Percentiles rank a stretch among this genome's conserved stretches.
Evolutionary conservation across 108 stramenopile species (phyloP).

Genomic region (Tribonema minus): DNA sequence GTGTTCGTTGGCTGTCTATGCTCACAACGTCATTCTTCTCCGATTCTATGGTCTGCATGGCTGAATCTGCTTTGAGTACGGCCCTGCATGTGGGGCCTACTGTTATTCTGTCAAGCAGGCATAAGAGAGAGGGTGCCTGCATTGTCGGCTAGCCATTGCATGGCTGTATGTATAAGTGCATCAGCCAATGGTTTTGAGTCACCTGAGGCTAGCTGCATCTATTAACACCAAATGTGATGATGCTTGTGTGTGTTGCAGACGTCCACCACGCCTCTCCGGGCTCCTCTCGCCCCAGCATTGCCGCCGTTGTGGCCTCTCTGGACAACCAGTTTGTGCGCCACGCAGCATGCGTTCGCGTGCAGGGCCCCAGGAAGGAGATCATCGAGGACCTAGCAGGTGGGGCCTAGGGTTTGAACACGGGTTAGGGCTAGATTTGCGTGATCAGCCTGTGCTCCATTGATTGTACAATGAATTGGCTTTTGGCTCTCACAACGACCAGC

Average conservation of each 20-base stretch:
- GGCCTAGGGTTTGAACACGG: too few relatives aligned
- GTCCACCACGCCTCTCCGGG: not conserved
- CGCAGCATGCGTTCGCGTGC: constrained; percentile 28
- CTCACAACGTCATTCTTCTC: too few relatives aligned
- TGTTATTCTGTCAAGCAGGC: too few relatives aligned
- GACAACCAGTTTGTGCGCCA: constrained; percentile 25
- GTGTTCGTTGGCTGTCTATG: too few relatives aligned
- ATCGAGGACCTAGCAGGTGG: constrained; percentile 30
- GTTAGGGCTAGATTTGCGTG: too few relatives aligned
- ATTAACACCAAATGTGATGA: not conserved
- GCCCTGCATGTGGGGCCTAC: too few relatives aligned
- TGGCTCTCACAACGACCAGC: too few relatives aligned
- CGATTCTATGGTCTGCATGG: too few relatives aligned
- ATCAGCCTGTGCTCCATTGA: too few relatives aligned
- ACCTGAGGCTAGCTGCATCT: not conserved
- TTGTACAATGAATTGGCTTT: too few relatives aligned
- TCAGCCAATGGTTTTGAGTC: not conserved
- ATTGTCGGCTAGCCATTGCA: not conserved
- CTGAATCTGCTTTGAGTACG: too few relatives aligned
- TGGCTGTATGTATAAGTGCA: not conserved
- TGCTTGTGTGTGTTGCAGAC: not conserved
- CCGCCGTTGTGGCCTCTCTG: constrained; percentile 43
- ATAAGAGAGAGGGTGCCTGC: too few relatives aligned
- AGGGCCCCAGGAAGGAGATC: constrained; percentile 44
- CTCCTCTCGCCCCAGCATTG: constrained; percentile 16